phyloP scores from a whole-genome alignment of 352 stramenopile genomes.

The Pythium sukuiense region DNA sequence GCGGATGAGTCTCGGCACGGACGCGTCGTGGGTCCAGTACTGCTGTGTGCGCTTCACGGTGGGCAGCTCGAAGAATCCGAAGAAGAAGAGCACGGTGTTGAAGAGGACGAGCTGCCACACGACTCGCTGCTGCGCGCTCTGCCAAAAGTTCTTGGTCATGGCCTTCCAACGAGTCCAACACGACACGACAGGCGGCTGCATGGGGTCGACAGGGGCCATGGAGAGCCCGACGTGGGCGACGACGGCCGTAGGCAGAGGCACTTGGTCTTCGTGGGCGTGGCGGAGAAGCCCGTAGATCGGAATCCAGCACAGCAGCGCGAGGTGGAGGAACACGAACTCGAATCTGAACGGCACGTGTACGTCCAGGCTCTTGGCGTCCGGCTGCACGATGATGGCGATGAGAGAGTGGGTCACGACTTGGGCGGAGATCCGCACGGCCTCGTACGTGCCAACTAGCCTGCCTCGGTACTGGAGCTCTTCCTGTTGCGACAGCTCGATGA shows the following conservation, averaged over 20 bases:
- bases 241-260: background rate
- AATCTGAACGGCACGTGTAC: slow-evolving; percentile 23
- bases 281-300: slow-evolving; percentile 36
- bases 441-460: slow-evolving; percentile 34
- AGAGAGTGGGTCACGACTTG: slow-evolving; percentile 30
- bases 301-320: slow-evolving; percentile 29
- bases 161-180: slow-evolving; percentile 9
- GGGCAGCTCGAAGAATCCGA: slow-evolving; percentile 33
- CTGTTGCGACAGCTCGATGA: slow-evolving; percentile 50
- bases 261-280: slow-evolving; percentile 28
- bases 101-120: slow-evolving; percentile 49
- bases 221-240: background rate
- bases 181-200: background rate
- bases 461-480: slow-evolving; percentile 37
- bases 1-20: slow-evolving; percentile 14
- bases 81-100: slow-evolving; percentile 47
- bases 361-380: slow-evolving; percentile 8
- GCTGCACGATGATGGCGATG: slow-evolving; percentile 18
- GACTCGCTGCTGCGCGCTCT: slow-evolving; percentile 37
- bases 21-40: slow-evolving; percentile 27
- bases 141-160: slow-evolving; percentile 27
- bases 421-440: slow-evolving; percentile 31
- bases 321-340: slow-evolving; percentile 32
- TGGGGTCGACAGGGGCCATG: background rate
- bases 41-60: slow-evolving; percentile 26